Base-by-base conservation (phyloP, 163 green algal genomes). In the Dunaliella salina region DNA sequence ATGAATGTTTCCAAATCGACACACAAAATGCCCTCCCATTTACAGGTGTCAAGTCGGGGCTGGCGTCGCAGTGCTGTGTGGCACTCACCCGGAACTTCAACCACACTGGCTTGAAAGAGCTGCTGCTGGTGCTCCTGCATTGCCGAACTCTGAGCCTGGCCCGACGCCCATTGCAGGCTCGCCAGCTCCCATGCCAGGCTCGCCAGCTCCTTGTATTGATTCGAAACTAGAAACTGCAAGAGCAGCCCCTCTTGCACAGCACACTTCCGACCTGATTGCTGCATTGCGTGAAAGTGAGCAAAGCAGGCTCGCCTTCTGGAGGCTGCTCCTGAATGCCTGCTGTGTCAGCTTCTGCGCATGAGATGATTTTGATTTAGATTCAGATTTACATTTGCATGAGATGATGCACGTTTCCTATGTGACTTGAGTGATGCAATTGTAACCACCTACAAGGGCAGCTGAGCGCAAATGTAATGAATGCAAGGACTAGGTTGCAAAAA, bases 61-160 rank as follows among this genome's bases (percentile, higher is more conserved):
- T 0, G 90, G 90, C 12, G 87, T 91, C 4, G 93, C 93, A 1
- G 93, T 96, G 85, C 92, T 96, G 67, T 94, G 90, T 34, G 88
- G 88, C 32, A 94, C 91, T 0, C 94, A 96, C 84, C 94, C 94
- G 13, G 94, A 96, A 86, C 90, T 96, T 45, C 83, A 83, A 12
- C 86, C 91, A 0, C 20, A 85, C 11, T 93, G 89, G 88, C 85
- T 95, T 34, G 79, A 26, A 24, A 18, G 0, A 26, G 72, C 63
- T 57, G 40, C 57, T 40, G 20, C 67, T 32, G n/a, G 45, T 33
- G 29, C 22, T 22, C 20, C 35, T 15, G n/a, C 35, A 26, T 24
- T 8, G 24, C 20, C 12, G 1, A 32, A 25, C 26, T 26, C 81
- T 72, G 26, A 0, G 40, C 33, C 45, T 45, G 81, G n/a, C 32